These are phyloP conservation scores for Capsicum rhomboideum DNA, from an alignment of 257 asterid species.

Conservation along the genomic window DNA sequence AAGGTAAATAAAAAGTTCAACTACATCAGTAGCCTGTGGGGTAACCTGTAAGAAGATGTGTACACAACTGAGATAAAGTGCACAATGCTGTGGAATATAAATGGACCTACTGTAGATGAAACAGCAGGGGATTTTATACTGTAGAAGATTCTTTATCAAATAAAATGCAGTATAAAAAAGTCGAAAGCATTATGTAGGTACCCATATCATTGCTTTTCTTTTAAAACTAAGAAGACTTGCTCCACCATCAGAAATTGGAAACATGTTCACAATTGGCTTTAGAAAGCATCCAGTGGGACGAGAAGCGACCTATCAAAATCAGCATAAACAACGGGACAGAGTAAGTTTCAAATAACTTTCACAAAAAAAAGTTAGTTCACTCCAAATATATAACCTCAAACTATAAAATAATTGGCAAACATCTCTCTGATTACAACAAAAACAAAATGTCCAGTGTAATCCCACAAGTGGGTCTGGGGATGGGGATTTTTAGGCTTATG, in stretches of 20 bases:
- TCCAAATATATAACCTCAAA: background rate
- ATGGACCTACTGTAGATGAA: background rate
- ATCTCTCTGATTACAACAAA: background rate
- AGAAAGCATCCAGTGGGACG: constrained; percentile 91
- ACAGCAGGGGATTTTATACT: background rate
- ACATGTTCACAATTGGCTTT: constrained; percentile 89
- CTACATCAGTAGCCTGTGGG: constrained; percentile 88
- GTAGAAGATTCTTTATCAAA: background rate
- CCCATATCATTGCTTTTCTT: constrained; percentile 89
- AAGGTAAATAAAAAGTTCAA: constrained; percentile 87
- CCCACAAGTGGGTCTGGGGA: background rate
- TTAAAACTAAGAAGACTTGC: constrained; percentile 79
- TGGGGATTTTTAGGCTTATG: background rate
- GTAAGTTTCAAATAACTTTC: background rate
- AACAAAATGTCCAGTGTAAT: background rate
- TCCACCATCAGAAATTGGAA: constrained; percentile 78
- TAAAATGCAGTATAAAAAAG: background rate
- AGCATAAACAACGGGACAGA: constrained; percentile 7
- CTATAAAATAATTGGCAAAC: background rate
- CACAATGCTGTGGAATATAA: background rate
- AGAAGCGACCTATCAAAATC: constrained; percentile 63
- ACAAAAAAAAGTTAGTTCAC: background rate
- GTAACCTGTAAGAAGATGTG: constrained; percentile 49
- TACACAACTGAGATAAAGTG: background rate
- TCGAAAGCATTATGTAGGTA: constrained; percentile 14